Evolutionary conservation across 2,329 filamentous ascomycete species (phyloP), one percentile per base, ranked within the genome.

Genomic region (Aspergillus novofumigatus): DNA sequence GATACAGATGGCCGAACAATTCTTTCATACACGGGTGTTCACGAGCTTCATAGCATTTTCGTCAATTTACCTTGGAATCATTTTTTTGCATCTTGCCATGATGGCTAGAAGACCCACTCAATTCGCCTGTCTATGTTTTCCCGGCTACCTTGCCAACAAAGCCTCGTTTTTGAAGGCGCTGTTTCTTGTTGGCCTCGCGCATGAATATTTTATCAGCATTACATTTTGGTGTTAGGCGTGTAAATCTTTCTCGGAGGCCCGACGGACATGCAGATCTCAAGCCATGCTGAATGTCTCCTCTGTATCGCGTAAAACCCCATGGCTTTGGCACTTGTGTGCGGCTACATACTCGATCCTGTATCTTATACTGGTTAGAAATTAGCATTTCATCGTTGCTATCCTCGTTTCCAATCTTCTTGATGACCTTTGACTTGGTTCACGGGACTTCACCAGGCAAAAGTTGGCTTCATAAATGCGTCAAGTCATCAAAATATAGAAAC

Each of bases 1-100:
- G 77, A 10, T 87, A 83, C 61, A 63, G 72, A 2, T 86, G 84
- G 83, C 86, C 86, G 2, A 80, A 80, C 68, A 89, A 89, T 64
- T 78, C 78, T 1, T 78, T 85, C 58, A 81, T 88, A 70, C 66
- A 87, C 67, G 80, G 72, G 28, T 89, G 86, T 68, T 71, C 67
- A 69, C 5, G 32, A 38, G 14, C 6, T 6, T 17, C 14, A 38
- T 38, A 38, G 8, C 4, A 38, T 7, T 38, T 35, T 17, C 32
- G 32, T 17, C 14, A 17, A 17, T 35, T 32, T 17, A 14, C 11
- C 32, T 7, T 38, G 6, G 32, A n/a, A 17, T 14, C 32, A 38
- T 3, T 25, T 26, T 38, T 29, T 48, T 32, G 23, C 32, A 38
- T 38, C 5, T n/a, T 38, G 32, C 14, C 32, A 17, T 17, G 14